phyloP scores from a whole-genome alignment of 352 stramenopile species.

The Pythium phragmiticola region DNA sequence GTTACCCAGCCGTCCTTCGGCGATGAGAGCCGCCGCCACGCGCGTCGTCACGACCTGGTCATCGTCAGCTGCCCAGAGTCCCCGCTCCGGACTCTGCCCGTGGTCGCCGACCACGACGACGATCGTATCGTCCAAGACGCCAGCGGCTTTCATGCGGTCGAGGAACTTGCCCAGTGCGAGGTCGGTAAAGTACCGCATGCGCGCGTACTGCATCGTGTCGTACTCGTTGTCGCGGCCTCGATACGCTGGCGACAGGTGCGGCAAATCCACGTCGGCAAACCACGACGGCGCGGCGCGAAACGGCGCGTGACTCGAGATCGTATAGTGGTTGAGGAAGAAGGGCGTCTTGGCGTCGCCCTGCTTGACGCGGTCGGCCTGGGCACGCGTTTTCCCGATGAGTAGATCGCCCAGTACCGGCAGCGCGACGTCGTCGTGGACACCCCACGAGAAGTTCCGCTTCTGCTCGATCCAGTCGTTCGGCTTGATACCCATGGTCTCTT shows the following conservation, averaged over 20 bases:
- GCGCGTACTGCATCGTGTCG: constrained; percentile 32
- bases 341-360: constrained; percentile 35
- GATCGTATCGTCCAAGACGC: constrained; percentile 52
- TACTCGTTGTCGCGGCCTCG: constrained; percentile 8
- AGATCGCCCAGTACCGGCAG: constrained; percentile 37
- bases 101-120: constrained; percentile 51
- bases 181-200: constrained; percentile 53
- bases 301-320: constrained; percentile 51
- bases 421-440: constrained; percentile 42
- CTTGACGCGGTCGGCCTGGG: constrained; percentile 29
- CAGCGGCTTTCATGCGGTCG: constrained; percentile 40
- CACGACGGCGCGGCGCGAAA: constrained; percentile 35
- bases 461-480: constrained; percentile 23
- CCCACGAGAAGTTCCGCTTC: constrained; percentile 27
- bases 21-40: constrained; percentile 20
- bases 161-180: constrained; percentile 46
- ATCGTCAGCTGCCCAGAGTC: constrained; percentile 1
- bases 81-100: constrained; percentile 39
- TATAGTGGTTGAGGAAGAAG: constrained; percentile 56
- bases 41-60: constrained; percentile 33
- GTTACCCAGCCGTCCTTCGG: constrained; percentile 21
- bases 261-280: constrained; percentile 32
- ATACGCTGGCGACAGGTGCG: constrained; percentile 30
- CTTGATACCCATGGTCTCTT: constrained; percentile 29
- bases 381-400: constrained; percentile 39